Percentiles rank a stretch among this genome's conserved stretches.
Evolutionary conservation across 768 basidiomycete species (phyloP).

Genomic region (Suillus cothurnatus): DNA sequence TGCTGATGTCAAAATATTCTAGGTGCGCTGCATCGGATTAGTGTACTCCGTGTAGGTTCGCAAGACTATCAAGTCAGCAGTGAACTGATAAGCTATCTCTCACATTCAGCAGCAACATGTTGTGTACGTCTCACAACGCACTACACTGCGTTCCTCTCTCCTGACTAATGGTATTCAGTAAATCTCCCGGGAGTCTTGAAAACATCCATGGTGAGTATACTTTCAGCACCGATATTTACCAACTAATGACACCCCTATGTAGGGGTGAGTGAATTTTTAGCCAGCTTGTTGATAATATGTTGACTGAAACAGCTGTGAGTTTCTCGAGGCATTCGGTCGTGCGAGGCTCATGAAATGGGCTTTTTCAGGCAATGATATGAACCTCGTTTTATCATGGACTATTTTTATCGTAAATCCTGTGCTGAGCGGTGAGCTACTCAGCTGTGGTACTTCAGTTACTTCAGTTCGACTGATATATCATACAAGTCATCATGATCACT

Average conservation of each 20-base stretch:
- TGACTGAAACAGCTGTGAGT: not conserved
- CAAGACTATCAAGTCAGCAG: not conserved
- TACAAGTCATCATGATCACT: not conserved
- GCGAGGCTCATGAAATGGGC: not conserved
- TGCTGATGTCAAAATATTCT: not conserved
- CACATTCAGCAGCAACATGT: not conserved
- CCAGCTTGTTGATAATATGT: not conserved
- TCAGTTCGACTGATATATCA: not conserved
- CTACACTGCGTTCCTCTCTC: not conserved
- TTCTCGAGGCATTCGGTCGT: not conserved
- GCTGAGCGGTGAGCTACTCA: not conserved
- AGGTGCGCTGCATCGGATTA: not conserved
- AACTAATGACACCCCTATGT: not conserved
- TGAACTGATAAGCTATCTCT: not conserved
- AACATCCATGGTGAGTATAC: not conserved
- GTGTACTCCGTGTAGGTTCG: not conserved
- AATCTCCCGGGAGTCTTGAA: not conserved
- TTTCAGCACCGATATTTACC: not conserved
- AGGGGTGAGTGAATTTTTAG: not conserved
- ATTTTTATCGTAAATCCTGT: not conserved
- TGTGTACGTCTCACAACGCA: not conserved
- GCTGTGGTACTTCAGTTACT: not conserved
- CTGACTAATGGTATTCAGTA: not conserved
- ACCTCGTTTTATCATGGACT: not conserved
- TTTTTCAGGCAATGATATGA: not conserved